Conservation (phyloP, 2,329 filamentous ascomycete genomes). For the Clarireedia paspali region DNA sequence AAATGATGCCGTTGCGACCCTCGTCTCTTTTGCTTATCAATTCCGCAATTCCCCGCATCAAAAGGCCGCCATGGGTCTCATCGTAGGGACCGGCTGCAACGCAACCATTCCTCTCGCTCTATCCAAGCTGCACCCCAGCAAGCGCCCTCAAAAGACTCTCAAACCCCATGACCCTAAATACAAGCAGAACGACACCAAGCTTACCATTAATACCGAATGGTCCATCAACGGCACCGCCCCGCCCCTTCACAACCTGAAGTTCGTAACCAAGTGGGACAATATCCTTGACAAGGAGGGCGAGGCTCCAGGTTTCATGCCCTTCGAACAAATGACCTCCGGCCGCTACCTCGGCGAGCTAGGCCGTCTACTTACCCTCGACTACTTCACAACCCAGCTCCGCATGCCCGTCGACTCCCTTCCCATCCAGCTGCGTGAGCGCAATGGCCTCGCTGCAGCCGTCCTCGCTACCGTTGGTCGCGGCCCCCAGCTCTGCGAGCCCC, state of each 20-base stretch:
- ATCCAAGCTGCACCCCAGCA: slow-evolving; percentile 53
- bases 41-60: slow-evolving; percentile 53
- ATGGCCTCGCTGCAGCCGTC: slow-evolving; percentile 32
- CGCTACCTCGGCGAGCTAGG: slow-evolving; percentile 87
- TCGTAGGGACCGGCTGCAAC: slow-evolving; percentile 75
- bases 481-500: background rate
- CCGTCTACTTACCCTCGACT: slow-evolving; percentile 70
- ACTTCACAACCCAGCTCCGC: slow-evolving; percentile 53
- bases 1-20: slow-evolving; percentile 73
- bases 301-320: slow-evolving; percentile 79
- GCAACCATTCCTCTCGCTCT: slow-evolving; percentile 68
- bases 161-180: slow-evolving; percentile 27
- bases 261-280: slow-evolving; percentile 66
- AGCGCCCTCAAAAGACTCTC: slow-evolving; percentile 42
- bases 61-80: slow-evolving; percentile 69
- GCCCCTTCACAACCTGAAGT: slow-evolving; percentile 52
- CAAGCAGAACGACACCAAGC: slow-evolving; percentile 46
- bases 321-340: slow-evolving; percentile 96
- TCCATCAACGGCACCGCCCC: slow-evolving; percentile 69
- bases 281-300: slow-evolving; percentile 60
- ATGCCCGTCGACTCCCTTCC: slow-evolving; percentile 17
- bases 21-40: slow-evolving; percentile 69
- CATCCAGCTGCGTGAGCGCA: slow-evolving; percentile 11
- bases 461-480: background rate
- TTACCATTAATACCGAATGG: slow-evolving; percentile 80